phyloP scores from a whole-genome alignment of 2,329 filamentous ascomycete genomes.

The Nemania sp. region DNA sequence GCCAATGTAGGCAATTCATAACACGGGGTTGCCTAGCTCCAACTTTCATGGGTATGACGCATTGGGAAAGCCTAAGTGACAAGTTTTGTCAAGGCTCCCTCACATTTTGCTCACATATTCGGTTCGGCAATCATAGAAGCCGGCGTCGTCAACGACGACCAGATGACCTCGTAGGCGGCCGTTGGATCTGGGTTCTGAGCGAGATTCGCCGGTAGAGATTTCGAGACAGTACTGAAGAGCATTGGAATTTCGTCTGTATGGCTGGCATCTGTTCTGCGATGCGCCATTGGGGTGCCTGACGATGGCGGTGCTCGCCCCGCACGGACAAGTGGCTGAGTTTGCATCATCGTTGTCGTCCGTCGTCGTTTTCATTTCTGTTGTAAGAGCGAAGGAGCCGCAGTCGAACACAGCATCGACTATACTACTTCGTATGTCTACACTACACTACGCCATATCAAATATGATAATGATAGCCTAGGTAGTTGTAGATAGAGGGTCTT shows the following conservation, averaged over 20 bases:
- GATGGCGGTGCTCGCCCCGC: slow-evolving; percentile 25
- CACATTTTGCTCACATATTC: too few relatives aligned
- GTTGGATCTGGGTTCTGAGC: slow-evolving; percentile 3
- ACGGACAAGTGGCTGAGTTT: slow-evolving; percentile 19
- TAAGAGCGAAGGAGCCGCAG: too few relatives aligned
- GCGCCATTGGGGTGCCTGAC: slow-evolving; percentile 23
- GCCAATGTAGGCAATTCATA: neutral
- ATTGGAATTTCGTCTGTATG: neutral
- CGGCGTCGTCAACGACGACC: slow-evolving; percentile 2
- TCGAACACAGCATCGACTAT: too few relatives aligned
- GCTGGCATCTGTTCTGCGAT: slow-evolving; percentile 7
- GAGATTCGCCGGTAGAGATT: neutral
- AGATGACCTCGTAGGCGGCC: neutral
- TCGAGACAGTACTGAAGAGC: slow-evolving; percentile 10
- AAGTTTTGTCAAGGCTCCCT: neutral
- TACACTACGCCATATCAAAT: too few relatives aligned
- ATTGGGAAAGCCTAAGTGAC: too few relatives aligned
- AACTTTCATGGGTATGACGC: slow-evolving; percentile 1
- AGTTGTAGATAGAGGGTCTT: too few relatives aligned
- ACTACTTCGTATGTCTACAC: too few relatives aligned
- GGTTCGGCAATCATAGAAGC: neutral
- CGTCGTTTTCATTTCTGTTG: too few relatives aligned
- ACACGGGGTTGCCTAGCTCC: neutral
- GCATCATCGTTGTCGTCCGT: slow-evolving; percentile 11
- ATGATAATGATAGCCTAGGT: too few relatives aligned